Evolutionary conservation across 2,329 filamentous ascomycete genomes (phyloP).

Genomic region (Rhynchosporium graminicola): DNA sequence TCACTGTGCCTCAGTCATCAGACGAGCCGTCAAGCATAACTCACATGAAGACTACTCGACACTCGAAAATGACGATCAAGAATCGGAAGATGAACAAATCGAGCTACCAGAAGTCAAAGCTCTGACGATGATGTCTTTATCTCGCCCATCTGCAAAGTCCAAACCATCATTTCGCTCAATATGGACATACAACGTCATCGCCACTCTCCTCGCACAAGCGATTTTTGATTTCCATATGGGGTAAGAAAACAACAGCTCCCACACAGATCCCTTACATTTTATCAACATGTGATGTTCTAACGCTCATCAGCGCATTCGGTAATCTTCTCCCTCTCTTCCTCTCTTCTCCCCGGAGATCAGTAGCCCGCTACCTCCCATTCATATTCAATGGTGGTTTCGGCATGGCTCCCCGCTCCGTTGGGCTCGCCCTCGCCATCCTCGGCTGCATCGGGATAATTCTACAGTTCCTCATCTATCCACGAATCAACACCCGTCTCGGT

Average conservation of each 20-base stretch:
- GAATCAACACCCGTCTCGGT: conserved; percentile 13
- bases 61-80: conserved; percentile 8
- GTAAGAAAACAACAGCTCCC: not conserved
- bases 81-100: conserved; percentile 7
- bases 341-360: conserved; percentile 2
- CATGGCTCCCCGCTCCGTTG: conserved; percentile 10
- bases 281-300: not conserved
- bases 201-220: conserved; percentile 2
- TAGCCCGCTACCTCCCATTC: conserved; percentile 9
- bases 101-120: conserved; percentile 9
- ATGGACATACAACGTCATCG: conserved; percentile 12
- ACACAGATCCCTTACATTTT: not conserved
- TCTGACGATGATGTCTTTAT: not conserved
- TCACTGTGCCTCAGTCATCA: conserved; percentile 7
- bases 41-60: conserved; percentile 7
- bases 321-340: conserved; percentile 11
- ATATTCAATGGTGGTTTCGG: conserved; percentile 14
- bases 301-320: conserved; percentile 4
- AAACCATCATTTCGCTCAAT: conserved; percentile 6
- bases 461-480: conserved; percentile 13
- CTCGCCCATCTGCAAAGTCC: not conserved
- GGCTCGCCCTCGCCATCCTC: conserved; percentile 13
- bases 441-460: conserved; percentile 9
- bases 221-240: conserved; percentile 16
- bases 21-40: not conserved